A percentile compares a stretch with the other conserved stretches of the same genome.
These are phyloP conservation scores for Fibroporia radiculosa DNA, from an alignment of 768 basidiomycete genomes.

Conservation along the genomic window DNA sequence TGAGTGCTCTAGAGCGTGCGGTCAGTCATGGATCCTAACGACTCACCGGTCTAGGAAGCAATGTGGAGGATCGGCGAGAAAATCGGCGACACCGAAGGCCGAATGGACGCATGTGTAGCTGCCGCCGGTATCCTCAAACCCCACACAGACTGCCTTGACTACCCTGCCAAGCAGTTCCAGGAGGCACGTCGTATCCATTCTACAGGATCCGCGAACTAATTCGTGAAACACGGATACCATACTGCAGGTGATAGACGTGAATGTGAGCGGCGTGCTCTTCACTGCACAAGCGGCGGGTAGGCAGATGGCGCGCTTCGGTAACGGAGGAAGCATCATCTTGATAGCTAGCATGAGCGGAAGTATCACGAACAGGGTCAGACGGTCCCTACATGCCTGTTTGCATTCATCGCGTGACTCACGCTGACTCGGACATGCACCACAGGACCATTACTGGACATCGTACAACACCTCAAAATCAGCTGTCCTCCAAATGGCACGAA, in stretches of 20 bases:
- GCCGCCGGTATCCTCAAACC: constrained; percentile 62
- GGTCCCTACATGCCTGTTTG: neutral
- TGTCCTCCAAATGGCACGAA: constrained; percentile 73
- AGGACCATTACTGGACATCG: constrained; percentile 71
- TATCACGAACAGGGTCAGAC: constrained; percentile 58
- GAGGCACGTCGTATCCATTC: constrained; percentile 28
- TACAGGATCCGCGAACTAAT: neutral
- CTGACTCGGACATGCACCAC: too few species aligned
- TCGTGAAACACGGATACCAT: neutral
- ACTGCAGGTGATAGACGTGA: constrained; percentile 54
- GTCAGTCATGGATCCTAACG: too few species aligned
- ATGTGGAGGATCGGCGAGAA: constrained; percentile 46
- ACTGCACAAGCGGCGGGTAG: constrained; percentile 30
- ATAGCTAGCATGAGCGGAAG: constrained; percentile 37
- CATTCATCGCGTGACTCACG: constrained; percentile 1
- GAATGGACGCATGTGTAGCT: constrained; percentile 72
- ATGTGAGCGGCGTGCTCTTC: constrained; percentile 37
- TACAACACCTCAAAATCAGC: constrained; percentile 76
- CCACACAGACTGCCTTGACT: constrained; percentile 57
- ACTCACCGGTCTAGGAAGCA: constrained; percentile 8
- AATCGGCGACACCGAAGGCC: constrained; percentile 58
- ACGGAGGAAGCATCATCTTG: constrained; percentile 32
- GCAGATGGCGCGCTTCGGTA: constrained; percentile 28
- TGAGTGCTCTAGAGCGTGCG: neutral
- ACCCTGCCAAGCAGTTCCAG: constrained; percentile 56